A percentile compares a stretch with the other conserved stretches of the same genome.
These are phyloP conservation scores for Elymus sibiricus DNA, from an alignment of 176 grass and related monocot species.

Conservation along the genomic window DNA sequence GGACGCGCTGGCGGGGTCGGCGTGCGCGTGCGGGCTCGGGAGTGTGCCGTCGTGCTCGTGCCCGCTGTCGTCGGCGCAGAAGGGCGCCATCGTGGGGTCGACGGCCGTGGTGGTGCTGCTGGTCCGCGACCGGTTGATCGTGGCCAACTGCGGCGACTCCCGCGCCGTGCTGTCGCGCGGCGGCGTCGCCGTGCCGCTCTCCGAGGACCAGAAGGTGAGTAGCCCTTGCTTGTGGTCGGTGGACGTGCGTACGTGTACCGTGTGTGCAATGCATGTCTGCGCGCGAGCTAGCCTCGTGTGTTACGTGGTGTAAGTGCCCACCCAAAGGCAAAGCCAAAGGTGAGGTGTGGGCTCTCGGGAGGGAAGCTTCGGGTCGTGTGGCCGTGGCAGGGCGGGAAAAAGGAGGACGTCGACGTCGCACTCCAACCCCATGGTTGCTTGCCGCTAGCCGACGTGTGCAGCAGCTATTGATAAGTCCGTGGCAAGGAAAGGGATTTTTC, in stretches of 20 bases:
- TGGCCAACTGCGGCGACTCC: conserved; percentile 92
- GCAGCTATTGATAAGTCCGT: no score
- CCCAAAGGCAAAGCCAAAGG: no score
- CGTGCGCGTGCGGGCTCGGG: conserved; percentile 69
- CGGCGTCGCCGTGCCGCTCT: conserved; percentile 46
- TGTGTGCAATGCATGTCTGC: not conserved
- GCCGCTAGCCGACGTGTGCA: no score
- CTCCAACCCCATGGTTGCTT: no score
- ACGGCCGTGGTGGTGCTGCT: conserved; percentile 79
- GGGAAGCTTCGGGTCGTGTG: no score
- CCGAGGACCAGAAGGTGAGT: conserved; percentile 85
- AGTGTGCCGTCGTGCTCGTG: conserved; percentile 45
- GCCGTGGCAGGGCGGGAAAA: no score
- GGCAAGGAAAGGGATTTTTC: no score
- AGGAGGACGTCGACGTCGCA: no score
- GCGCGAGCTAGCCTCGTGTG: no score
- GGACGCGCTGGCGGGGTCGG: conserved; percentile 49
- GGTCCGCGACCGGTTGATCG: conserved; percentile 37
- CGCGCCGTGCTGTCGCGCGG: conserved; percentile 71
- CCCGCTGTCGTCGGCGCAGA: conserved; percentile 33
- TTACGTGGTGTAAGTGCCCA: no score
- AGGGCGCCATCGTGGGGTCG: conserved; percentile 64
- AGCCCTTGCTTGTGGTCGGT: not conserved
- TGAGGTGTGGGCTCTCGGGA: no score
- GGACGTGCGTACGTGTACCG: not conserved